phyloP scores from a whole-genome alignment of 1,284 basidiomycete species.

The Tetrapyrgos nigripes region DNA sequence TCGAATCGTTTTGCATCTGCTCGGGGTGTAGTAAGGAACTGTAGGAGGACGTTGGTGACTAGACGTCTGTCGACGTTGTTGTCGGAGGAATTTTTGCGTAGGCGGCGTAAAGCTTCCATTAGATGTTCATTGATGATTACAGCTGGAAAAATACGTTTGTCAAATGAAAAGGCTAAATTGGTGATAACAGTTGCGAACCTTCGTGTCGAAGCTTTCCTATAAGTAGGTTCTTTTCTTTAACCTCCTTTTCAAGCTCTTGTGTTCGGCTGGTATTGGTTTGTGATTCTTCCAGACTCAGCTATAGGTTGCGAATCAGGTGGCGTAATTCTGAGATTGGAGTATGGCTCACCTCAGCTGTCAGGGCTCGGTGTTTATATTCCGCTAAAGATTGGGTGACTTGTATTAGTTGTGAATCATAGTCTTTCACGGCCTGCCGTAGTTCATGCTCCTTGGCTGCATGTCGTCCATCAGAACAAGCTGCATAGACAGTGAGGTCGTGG shows the following conservation, averaged over 20 bases:
- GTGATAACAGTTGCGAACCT: conserved; percentile 53
- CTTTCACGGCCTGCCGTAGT: conserved; percentile 78
- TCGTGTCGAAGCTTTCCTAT: conserved; percentile 96
- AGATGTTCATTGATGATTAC: conserved; percentile 98
- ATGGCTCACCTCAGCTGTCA: conserved; percentile 78
- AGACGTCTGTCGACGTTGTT: conserved; percentile 93
- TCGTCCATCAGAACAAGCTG: conserved; percentile 21
- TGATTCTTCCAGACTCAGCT: conserved; percentile 79
- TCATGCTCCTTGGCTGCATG: conserved; percentile 76
- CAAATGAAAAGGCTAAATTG: conserved; percentile 7
- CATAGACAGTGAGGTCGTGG: conserved; percentile 8
- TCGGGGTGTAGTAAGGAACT: conserved; percentile 90
- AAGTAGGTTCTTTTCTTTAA: conserved; percentile 93
- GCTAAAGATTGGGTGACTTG: conserved; percentile 77
- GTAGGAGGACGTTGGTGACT: conserved; percentile 94
- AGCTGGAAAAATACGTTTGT: conserved; percentile 50
- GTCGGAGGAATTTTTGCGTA: conserved; percentile 86
- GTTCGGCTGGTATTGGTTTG: conserved; percentile 71
- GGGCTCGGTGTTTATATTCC: conserved; percentile 86
- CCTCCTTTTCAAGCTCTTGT: conserved; percentile 82
- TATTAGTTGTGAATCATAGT: conserved; percentile 79
- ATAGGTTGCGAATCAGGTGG: conserved; percentile 4
- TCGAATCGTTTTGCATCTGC: conserved; percentile 96
- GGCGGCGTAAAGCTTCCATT: conserved; percentile 93
- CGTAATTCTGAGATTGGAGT: conserved; percentile 15